phyloP scores from a whole-genome alignment of 805 yeast genomes.

The Schwanniomyces pseudopolymorphus region DNA sequence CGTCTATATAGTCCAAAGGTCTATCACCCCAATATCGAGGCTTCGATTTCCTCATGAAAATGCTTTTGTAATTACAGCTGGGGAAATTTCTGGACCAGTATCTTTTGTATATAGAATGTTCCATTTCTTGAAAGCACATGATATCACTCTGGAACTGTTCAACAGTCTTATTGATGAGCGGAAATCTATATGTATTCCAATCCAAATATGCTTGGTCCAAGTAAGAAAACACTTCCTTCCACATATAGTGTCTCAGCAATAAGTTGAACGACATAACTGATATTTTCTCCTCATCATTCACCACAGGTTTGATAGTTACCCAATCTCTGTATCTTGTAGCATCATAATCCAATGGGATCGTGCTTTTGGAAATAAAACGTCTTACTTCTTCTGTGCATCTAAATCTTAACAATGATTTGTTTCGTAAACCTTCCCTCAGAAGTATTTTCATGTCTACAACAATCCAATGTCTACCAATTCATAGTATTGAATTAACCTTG shows the following conservation, averaged over 20 bases:
- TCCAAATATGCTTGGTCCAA: conserved; percentile 46
- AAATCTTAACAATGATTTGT: neutral
- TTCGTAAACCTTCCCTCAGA: neutral
- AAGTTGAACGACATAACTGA: conserved; percentile 45
- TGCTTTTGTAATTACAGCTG: conserved; percentile 42
- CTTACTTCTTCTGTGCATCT: neutral
- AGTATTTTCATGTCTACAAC: neutral
- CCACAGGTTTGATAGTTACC: conserved; percentile 11
- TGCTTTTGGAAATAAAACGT: neutral
- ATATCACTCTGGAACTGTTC: conserved; percentile 50
- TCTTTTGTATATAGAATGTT: conserved; percentile 35
- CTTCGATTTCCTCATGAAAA: conserved; percentile 48
- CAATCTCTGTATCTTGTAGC: conserved; percentile 22
- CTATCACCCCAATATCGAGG: conserved; percentile 52
- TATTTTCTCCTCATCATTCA: conserved; percentile 5
- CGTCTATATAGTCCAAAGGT: conserved; percentile 51
- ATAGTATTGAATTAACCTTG: neutral
- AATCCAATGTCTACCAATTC: too few relatives aligned
- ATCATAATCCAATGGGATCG: conserved; percentile 15
- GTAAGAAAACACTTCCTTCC: conserved; percentile 57
- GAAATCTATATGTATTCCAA: conserved; percentile 50
- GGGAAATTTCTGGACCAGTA: conserved; percentile 38
- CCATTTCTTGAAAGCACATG: conserved; percentile 61
- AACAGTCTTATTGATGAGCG: conserved; percentile 22
- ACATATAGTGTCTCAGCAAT: conserved; percentile 55